Evolutionary conservation across 2,329 filamentous ascomycete species (phyloP).

Genomic region (Penicillium sp.): DNA sequence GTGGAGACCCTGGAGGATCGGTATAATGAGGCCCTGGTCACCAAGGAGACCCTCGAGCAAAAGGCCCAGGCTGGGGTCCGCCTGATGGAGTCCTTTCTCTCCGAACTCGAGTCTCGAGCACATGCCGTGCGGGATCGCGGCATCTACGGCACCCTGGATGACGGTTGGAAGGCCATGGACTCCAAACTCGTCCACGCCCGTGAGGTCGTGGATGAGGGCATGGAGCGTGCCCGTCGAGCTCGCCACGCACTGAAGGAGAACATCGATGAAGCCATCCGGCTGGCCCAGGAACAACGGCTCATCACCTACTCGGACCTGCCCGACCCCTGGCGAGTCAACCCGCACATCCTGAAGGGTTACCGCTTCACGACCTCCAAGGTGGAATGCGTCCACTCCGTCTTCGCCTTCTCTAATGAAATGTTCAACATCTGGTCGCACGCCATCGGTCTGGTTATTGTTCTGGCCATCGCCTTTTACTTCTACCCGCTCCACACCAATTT

Average conservation of each 20-base stretch:
- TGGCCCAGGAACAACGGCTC: conserved; percentile 78
- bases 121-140: conserved; percentile 79
- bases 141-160: conserved; percentile 76
- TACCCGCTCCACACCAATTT: conserved; percentile 91
- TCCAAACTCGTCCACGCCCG: conserved; percentile 74
- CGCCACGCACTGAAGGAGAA: conserved; percentile 82
- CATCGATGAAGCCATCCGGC: conserved; percentile 75
- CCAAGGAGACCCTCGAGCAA: conserved; percentile 85
- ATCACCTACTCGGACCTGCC: conserved; percentile 90
- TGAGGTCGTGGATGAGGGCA: conserved; percentile 77
- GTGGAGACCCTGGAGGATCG: conserved; percentile 88
- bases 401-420: conserved; percentile 85
- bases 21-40: conserved; percentile 83
- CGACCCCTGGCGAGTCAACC: conserved; percentile 90
- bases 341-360: conserved; percentile 88
- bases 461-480: conserved; percentile 91
- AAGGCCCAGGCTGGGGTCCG: conserved; percentile 88
- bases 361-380: conserved; percentile 91
- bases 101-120: conserved; percentile 81
- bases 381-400: conserved; percentile 83
- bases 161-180: conserved; percentile 79
- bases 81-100: conserved; percentile 81
- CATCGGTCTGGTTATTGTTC: conserved; percentile 83
- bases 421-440: conserved; percentile 99
- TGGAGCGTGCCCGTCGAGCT: conserved; percentile 81